Evolutionary conservation across 805 yeast species (phyloP).

Genomic region (Candida caryicola): DNA sequence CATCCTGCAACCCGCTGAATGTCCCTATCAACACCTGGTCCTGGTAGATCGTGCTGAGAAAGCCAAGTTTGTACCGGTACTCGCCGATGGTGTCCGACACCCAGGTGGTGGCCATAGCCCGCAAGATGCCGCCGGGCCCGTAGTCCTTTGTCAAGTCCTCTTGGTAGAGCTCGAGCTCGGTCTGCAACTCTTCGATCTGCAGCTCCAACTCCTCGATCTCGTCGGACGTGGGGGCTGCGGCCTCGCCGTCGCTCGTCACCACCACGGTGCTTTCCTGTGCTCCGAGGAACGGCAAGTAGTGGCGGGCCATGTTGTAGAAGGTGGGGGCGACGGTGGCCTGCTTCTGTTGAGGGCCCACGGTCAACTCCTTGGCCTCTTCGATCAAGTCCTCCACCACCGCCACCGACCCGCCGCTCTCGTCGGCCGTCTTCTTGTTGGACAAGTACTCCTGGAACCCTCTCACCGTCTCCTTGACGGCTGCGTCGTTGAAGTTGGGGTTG

Average conservation of each 20-base stretch:
- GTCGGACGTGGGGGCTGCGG: neutral
- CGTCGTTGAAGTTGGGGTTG: slow-evolving; percentile 82
- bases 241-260: neutral
- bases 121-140: slow-evolving; percentile 65
- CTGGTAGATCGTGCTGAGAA: slow-evolving; percentile 57
- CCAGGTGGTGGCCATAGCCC: slow-evolving; percentile 53
- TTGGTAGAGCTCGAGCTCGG: slow-evolving; percentile 10
- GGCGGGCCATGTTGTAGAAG: slow-evolving; percentile 21
- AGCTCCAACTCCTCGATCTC: slow-evolving; percentile 17
- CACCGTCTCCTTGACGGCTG: slow-evolving; percentile 76
- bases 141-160: slow-evolving; percentile 30
- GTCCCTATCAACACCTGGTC: slow-evolving; percentile 52
- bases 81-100: slow-evolving; percentile 57
- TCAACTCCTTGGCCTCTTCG: slow-evolving; percentile 4
- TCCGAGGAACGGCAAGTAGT: slow-evolving; percentile 15
- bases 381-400: slow-evolving; percentile 3
- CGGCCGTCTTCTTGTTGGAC: slow-evolving; percentile 33
- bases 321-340: slow-evolving; percentile 14
- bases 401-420: neutral
- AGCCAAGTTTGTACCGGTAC: slow-evolving; percentile 64
- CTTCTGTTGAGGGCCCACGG: slow-evolving; percentile 1
- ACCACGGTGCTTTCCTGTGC: neutral
- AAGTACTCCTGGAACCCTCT: slow-evolving; percentile 48
- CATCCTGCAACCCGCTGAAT: slow-evolving; percentile 25
- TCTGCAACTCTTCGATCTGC: slow-evolving; percentile 14